Evolutionary conservation across 176 grass and related monocot species (phyloP), one percentile per base, ranked within the genome.

Genomic region (Oryza glaberrima): DNA sequence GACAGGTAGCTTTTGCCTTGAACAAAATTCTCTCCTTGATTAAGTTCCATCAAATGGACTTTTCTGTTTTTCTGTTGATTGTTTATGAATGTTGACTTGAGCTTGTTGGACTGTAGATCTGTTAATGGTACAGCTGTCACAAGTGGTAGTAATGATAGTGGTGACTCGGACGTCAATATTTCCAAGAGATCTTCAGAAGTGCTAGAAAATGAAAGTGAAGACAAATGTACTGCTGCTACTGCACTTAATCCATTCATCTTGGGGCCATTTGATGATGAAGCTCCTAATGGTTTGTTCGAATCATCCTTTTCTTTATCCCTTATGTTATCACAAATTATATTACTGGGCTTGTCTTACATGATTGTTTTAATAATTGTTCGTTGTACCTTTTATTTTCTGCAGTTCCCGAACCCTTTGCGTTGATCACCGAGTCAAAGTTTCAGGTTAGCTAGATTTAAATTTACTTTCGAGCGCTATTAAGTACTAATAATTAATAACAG

Each of bases 351-450:
- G 81, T 20, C 11, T 74, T 87, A 64, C 76, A 75, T 51, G 52
- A 84, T 34, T 83, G 63, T 79, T 78, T 85, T 88, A 6, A 46
- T 85, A 23, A 61, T 51, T 48, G 10, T 20, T 7, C 69, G 7
- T 76, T 44, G 36, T 80, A 43, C 60, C 28, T 81, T 45, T n/a
- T n/a, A 58, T 58, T 89, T 86, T 77, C 77, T 64, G n/a, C 90
- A 99, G 97, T 99, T 73, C 76, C 92, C 20, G 92, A 96, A 44
- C 80, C 78, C 70, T 99, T 88, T 77, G 90, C 90, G 48, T 73
- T 94, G 81, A 72, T 99, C 58, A 70, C 76, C 7, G 94, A 96
- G 82, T 86, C 92, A 30, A 96, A 94, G 32, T 96, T 96, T 88
- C 82, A 73, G 90, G 97, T 99, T 78, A 72, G 76, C 51, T 56